Evolutionary conservation across 2,329 filamentous ascomycete genomes (phyloP), one percentile per base, ranked within the genome.

Genomic region (Triangularia verruculosa): DNA sequence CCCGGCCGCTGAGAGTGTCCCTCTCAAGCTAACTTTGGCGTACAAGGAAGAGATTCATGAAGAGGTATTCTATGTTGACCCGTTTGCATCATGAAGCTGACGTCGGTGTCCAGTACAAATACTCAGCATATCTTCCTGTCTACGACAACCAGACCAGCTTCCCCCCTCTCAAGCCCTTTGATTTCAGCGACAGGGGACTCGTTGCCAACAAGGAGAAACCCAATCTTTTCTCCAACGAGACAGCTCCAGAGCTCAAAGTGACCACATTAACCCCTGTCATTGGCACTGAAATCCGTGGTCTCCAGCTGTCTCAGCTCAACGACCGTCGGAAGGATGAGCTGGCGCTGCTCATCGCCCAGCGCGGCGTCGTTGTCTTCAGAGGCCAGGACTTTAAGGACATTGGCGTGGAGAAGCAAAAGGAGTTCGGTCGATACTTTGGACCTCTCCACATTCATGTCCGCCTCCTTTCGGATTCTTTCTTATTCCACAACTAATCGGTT

Each of bases 251-350:
- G 9, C 55, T 72, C 25, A 69, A 70, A 20, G 66, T 68, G 13
- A 72, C 64, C 28, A 69, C 65, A 43, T 59, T 77, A 22, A 78
- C 74, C 1, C 69, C 73, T 2, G 70, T 73, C 57, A 77, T 80
- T 52, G 77, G 78, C 12, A 79, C 77, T 4, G 78, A 80, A 65
- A 76, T 79, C 52, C 70, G 74, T 4, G 77, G 76, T 0, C 67
- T 79, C 27, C 78, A 79, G 63, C 68, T 79, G 1, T 77, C 75
- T 13, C 68, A 75, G 47, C 72, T 79, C 47, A 76, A 70, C 9
- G 73, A 77, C 64, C 67, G 69, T 43, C 77, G 78, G 59, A 78
- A 74, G 61, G 77, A 80, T 64, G 78, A 80, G 51, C 69, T 80
- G 8, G 78, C 76, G 0, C 70, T 79, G 1, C 68, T 79, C n/a